phyloP scores from a whole-genome alignment of 257 asterid species.

The Solanum sitiens region DNA sequence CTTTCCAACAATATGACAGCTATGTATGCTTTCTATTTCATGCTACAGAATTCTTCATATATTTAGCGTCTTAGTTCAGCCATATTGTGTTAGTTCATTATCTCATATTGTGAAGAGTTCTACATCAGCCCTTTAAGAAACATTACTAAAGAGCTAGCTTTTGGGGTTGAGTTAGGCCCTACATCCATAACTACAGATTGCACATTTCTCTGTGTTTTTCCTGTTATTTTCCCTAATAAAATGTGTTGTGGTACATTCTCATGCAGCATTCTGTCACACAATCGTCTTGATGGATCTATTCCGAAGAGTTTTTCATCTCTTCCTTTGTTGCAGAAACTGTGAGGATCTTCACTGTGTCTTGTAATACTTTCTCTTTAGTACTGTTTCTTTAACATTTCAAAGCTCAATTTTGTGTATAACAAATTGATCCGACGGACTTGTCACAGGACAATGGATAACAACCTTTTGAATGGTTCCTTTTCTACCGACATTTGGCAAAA shows the following conservation, averaged over 20 bases:
- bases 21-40: constrained; percentile 35
- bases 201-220: not conserved
- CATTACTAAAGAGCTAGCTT: not conserved
- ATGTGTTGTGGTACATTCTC: not conserved
- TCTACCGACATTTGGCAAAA: constrained; percentile 75
- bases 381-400: not conserved
- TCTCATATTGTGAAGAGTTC: not conserved
- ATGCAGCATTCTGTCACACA: constrained; percentile 70
- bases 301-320: constrained; percentile 70
- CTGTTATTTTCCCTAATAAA: not conserved
- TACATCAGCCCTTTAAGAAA: not conserved
- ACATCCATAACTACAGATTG: not conserved
- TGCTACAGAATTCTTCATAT: not conserved
- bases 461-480: constrained; percentile 67
- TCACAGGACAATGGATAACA: constrained; percentile 73
- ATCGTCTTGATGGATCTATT: constrained; percentile 64
- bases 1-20: constrained; percentile 67
- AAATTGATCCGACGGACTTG: not conserved
- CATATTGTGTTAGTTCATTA: not conserved
- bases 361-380: not conserved
- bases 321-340: constrained; percentile 73
- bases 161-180: not conserved
- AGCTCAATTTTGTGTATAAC: not conserved
- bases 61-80: not conserved
- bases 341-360: constrained; percentile 23